Conservation (phyloP, 768 basidiomycete genomes). For the Tubosaeta sp. region DNA sequence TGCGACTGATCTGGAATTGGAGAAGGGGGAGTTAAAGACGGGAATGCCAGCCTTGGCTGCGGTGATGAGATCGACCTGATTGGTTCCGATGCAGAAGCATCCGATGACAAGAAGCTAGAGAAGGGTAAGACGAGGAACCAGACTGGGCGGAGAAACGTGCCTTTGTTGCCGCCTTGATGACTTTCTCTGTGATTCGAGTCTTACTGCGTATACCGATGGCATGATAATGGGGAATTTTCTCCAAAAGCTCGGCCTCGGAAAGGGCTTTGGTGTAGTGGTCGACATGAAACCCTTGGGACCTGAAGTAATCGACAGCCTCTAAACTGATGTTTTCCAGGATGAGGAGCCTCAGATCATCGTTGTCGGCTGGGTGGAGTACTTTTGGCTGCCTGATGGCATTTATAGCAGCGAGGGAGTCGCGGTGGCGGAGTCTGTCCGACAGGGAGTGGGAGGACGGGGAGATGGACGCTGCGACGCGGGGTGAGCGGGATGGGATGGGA, state of each 20-base stretch:
- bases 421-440: conserved; percentile 44
- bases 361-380: conserved; percentile 78
- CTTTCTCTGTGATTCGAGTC: conserved; percentile 89
- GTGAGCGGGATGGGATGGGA: conserved; percentile 33
- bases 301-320: conserved; percentile 80
- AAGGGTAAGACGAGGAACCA: background rate
- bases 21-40: conserved; percentile 99
- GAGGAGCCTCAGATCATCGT: conserved; percentile 75
- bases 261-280: conserved; percentile 84
- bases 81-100: conserved; percentile 99
- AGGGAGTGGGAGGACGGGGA: conserved; percentile 47
- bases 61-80: conserved; percentile 88
- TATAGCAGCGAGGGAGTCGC: conserved; percentile 30
- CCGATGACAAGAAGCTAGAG: conserved; percentile 88
- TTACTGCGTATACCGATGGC: conserved; percentile 97
- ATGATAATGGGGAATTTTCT: conserved; percentile 79
- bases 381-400: conserved; percentile 51
- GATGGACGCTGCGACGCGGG: conserved; percentile 42
- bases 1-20: conserved; percentile 97
- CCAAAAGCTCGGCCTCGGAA: conserved; percentile 89
- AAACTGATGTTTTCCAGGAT: conserved; percentile 94
- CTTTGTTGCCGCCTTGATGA: conserved; percentile 84
- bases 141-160: conserved; percentile 37
- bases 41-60: conserved; percentile 88
- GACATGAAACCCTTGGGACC: conserved; percentile 82